Evolutionary conservation across 1,284 basidiomycete species (phyloP), one percentile per base, ranked within the genome.

Genomic region (Ustilago trichophora): DNA sequence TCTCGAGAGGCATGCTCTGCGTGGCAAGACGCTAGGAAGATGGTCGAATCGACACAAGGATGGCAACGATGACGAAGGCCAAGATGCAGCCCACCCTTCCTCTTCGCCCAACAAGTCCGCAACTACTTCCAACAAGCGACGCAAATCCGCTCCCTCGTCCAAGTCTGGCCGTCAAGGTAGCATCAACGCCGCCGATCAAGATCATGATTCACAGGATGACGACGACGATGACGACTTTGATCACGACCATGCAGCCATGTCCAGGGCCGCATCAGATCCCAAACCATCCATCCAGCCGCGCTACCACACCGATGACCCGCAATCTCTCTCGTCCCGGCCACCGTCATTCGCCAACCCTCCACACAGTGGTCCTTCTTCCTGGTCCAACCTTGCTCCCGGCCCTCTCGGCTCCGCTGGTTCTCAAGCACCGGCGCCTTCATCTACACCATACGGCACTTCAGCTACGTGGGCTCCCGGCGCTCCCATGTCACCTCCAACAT

Each of bases 11-110:
- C 72, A 73, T 42, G 68, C 68, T 7, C 42, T 68, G 3, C 59
- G 65, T 6, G 72, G 72, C 31, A 71, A 66, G 40, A 73, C 68
- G 19, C 58, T 73, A 6, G 72, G 72, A 32, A 68, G 72, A 50
- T 73, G 72, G 72, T 71, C 67, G 24, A 70, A 64, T 27, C 57
- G 62, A 12, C 37, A 47, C 33, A 72, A 71, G 48, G 59, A 67
- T 13, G 60, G 22, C 40, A 43, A 46, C 9, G 65, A 59, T 15
- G 55, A 63, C 25, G 65, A 73, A 18, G 43, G 15, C 9, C 49
- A 62, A 29, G 49, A 64, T 26, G 35, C 44, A 18, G 13, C 44
- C 11, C 40, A 16, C 9, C 24, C 60, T 13, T 57, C 54, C 4
- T 29, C 41, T 13, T 53, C 53, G 4, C 37, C 32, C 13, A 48